These are phyloP conservation scores for Ganoderma sinense DNA, from an alignment of 1,284 basidiomycete genomes.

Conservation along the genomic window DNA sequence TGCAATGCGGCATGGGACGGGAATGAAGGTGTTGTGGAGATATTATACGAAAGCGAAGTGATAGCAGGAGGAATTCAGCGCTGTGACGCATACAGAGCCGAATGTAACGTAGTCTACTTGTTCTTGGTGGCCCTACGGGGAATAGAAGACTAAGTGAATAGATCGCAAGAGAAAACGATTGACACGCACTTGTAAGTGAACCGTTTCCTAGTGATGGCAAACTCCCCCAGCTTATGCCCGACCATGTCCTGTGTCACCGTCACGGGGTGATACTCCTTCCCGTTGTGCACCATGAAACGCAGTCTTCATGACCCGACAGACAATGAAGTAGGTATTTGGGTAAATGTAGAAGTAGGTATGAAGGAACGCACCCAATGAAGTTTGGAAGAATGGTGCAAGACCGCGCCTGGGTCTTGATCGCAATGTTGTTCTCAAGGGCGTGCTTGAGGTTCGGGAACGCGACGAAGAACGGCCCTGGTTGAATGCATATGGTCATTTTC, in stretches of 20 bases:
- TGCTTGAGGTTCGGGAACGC: constrained; percentile 92
- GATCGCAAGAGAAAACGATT: neutral
- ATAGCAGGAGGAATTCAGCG: constrained; percentile 16
- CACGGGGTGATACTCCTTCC: constrained; percentile 90
- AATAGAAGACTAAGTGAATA: neutral
- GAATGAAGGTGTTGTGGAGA: neutral
- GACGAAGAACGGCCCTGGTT: constrained; percentile 92
- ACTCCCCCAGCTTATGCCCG: constrained; percentile 97
- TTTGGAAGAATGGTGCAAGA: constrained; percentile 95
- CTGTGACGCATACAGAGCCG: neutral
- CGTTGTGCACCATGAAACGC: constrained; percentile 94
- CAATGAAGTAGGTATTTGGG: too few relatives aligned
- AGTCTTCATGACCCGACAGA: constrained; percentile 52
- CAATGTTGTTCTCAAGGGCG: constrained; percentile 83
- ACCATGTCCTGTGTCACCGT: constrained; percentile 97
- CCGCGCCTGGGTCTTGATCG: constrained; percentile 91
- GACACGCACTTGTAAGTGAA: constrained; percentile 77
- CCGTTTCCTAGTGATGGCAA: constrained; percentile 85
- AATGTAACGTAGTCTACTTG: constrained; percentile 30
- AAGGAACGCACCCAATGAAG: constrained; percentile 81
- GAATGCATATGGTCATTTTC: neutral
- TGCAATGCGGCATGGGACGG: neutral
- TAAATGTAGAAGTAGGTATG: constrained; percentile 1
- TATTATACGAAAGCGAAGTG: constrained; percentile 15
- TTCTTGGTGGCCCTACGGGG: constrained; percentile 33